Conservation (phyloP, 2,329 filamentous ascomycete species). For the Alternaria burnsii region DNA sequence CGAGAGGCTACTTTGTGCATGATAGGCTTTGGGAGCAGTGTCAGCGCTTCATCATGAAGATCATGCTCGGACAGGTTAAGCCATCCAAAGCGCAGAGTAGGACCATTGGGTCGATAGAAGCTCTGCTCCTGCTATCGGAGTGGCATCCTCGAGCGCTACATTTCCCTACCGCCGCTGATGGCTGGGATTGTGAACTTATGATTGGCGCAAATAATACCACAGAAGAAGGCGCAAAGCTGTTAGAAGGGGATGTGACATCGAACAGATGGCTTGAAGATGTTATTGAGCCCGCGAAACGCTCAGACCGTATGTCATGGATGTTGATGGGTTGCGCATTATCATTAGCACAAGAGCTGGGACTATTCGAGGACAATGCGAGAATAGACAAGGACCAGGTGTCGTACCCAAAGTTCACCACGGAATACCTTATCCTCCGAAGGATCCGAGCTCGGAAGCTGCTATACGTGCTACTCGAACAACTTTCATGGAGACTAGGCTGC, state of each 20-base stretch:
- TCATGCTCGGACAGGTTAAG: constrained; percentile 64
- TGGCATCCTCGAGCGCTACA: constrained; percentile 66
- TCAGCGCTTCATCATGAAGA: constrained; percentile 61
- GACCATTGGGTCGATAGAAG: constrained; percentile 63
- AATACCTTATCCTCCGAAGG: constrained; percentile 43
- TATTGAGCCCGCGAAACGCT: constrained; percentile 62
- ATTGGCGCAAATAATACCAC: constrained; percentile 53
- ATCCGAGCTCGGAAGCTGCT: constrained; percentile 48
- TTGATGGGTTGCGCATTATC: constrained; percentile 63
- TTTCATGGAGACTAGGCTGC: constrained; percentile 61
- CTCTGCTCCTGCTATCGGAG: constrained; percentile 63
- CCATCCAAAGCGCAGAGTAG: constrained; percentile 59
- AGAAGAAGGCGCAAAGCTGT: constrained; percentile 43
- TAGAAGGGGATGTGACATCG: constrained; percentile 48
- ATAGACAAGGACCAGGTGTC: constrained; percentile 48
- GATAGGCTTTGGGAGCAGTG: constrained; percentile 64
- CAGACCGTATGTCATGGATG: constrained; percentile 69
- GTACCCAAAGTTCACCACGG: constrained; percentile 42
- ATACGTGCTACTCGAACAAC: constrained; percentile 60
- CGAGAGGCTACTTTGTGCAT: constrained; percentile 63
- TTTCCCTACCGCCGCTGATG: constrained; percentile 62
- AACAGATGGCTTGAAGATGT: constrained; percentile 63
- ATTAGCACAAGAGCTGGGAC: constrained; percentile 61
- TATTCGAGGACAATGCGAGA: constrained; percentile 56
- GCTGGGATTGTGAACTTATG: constrained; percentile 64